phyloP scores from a whole-genome alignment of 306 rosid species.

The Fragaria nilgerrensis region DNA sequence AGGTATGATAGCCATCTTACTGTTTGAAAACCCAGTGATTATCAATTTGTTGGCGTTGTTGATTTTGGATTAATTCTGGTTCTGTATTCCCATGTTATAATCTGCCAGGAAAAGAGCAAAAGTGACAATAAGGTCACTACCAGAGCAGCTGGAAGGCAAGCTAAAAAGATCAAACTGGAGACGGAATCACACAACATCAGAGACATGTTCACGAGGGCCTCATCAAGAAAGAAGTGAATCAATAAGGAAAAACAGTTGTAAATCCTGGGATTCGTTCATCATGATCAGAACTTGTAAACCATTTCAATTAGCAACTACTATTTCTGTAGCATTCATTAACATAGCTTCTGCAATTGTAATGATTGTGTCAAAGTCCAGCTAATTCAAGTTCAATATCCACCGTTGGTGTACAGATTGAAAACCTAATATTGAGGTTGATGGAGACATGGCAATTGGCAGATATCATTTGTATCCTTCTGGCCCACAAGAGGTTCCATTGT shows the following conservation, averaged over 20 bases:
- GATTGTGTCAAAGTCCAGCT: background rate
- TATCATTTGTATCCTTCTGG: background rate
- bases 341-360: background rate
- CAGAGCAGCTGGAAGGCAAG: slow-evolving; percentile 53
- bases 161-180: slow-evolving; percentile 71
- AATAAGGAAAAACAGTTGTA: background rate
- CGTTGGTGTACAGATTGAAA: background rate
- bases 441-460: background rate
- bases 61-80: slow-evolving; percentile 9
- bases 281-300: background rate
- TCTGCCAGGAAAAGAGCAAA: slow-evolving; percentile 44
- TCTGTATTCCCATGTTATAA: background rate
- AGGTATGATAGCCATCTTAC: slow-evolving; percentile 40
- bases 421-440: background rate
- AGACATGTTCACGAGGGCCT: slow-evolving; percentile 77
- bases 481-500: slow-evolving; percentile 3
- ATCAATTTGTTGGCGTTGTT: background rate
- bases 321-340: background rate
- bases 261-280: background rate
- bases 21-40: background rate
- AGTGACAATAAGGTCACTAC: slow-evolving; percentile 38
- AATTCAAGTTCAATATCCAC: background rate
- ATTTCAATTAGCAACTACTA: background rate
- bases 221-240: slow-evolving; percentile 49
- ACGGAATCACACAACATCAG: slow-evolving; percentile 69